Base-by-base conservation (phyloP, 192 early-diverging fungal species). In the Dissophora globulifera region DNA sequence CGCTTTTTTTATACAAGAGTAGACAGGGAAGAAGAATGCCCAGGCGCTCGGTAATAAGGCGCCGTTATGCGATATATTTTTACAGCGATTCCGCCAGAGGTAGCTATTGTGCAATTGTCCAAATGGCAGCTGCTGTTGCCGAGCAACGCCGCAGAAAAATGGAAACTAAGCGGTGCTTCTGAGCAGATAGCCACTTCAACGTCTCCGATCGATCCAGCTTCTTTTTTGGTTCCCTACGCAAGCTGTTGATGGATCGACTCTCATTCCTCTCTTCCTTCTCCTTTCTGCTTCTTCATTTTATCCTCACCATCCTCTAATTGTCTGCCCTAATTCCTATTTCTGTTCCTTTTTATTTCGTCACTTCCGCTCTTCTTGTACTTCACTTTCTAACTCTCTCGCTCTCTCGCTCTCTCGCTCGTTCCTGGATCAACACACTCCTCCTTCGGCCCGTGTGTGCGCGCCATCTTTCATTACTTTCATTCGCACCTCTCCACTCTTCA, bases 231-330 rank as follows among this genome's bases (percentile, higher is more conserved):
- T 29, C 50, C 8, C 20, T 12, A 29, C 17, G 17, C 46, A n/a
- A n/a, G n/a, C n/a, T 19, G 31, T 48, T 17, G 19, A 31, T 17
- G 17, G 43, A 26, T 52, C 26, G 17, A 9, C 31, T 22, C 4
- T 26, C 29, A 29, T 46, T 15, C 16, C 19, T 50, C 19, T 30
- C 38, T 58, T 31, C 22, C 62, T 50, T n/a, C 50, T 62, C 11
- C 47, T 47, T 8, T 43, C 40, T 62, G 22, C 42, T 31, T 9
- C 43, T n/a, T 30, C 30, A 15, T 46, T 56, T 59, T 50, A 25
- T 55, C 15, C 29, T 69, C 67, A 22, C 38, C 11, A 25, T 54
- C 67, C 59, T 33, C 58, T 29, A 27, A 46, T 20, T 32, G 32
- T 50, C 29, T 23, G 43, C 20, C 29, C 20, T 23, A 50, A 43